A percentile compares a stretch with the other conserved stretches of the same genome.
phyloP scores from a whole-genome alignment of 345 rosid genomes.

The Gossypium stocksii region DNA sequence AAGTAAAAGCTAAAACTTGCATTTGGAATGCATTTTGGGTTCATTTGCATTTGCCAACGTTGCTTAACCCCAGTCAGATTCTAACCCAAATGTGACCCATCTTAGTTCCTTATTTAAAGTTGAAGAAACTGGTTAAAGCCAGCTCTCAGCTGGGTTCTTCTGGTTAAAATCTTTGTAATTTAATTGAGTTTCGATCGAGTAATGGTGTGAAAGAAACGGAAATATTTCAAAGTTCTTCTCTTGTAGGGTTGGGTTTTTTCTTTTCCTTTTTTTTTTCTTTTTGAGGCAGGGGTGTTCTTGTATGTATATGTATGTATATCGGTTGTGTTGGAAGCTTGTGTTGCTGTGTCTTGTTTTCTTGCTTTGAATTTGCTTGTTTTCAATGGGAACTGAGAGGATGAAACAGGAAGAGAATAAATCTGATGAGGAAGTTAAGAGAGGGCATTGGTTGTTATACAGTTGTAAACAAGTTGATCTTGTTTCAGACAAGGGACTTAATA shows the following conservation, averaged over 20 bases:
- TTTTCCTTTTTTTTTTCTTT: too few relatives aligned
- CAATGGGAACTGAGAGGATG: slow-evolving; percentile 34
- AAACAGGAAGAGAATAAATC: slow-evolving; percentile 24
- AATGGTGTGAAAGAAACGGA: slow-evolving; percentile 15
- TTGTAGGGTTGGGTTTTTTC: slow-evolving; percentile 25
- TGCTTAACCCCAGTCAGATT: slow-evolving; percentile 58
- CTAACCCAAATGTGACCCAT: slow-evolving; percentile 47
- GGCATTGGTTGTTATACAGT: slow-evolving; percentile 22
- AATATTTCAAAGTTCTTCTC: slow-evolving; percentile 16
- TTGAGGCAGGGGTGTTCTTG: not conserved
- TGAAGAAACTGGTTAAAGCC: slow-evolving; percentile 31
- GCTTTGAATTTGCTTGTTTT: slow-evolving; percentile 9
- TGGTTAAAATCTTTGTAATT: slow-evolving; percentile 13
- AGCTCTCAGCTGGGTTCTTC: slow-evolving; percentile 30
- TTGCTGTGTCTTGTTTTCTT: slow-evolving; percentile 1
- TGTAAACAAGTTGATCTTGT: slow-evolving; percentile 30
- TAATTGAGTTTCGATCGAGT: not conserved
- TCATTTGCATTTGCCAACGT: slow-evolving; percentile 45
- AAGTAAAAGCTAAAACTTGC: not conserved
- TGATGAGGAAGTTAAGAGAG: slow-evolving; percentile 26
- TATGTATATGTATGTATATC: not conserved
- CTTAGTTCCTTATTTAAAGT: slow-evolving; percentile 49
- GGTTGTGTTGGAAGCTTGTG: slow-evolving; percentile 11
- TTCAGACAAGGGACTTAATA: slow-evolving; percentile 15
- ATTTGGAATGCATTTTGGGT: slow-evolving; percentile 36